These are phyloP conservation scores for Berkeleyomyces basicola DNA, from an alignment of 2,329 filamentous ascomycete genomes.

Conservation along the genomic window DNA sequence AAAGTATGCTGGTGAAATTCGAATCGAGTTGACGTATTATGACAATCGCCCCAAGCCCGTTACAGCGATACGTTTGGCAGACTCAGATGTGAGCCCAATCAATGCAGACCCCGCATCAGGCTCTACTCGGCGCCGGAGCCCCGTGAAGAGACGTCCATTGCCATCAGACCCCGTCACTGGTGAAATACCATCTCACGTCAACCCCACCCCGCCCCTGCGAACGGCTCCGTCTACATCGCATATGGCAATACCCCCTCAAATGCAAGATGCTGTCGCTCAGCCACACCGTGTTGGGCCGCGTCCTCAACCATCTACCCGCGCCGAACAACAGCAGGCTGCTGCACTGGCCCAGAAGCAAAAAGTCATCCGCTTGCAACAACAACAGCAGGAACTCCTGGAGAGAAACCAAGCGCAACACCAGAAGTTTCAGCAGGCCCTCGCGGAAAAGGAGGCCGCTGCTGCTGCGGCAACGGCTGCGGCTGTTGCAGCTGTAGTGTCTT, in stretches of 20 bases:
- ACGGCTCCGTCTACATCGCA: constrained; percentile 2
- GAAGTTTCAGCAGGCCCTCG: constrained; percentile 21
- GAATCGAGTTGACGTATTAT: constrained; percentile 93
- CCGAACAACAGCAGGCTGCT: constrained; percentile 11
- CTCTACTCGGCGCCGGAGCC: constrained; percentile 33
- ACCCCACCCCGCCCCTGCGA: background rate
- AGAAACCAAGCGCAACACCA: constrained; percentile 23
- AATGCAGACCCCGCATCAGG: constrained; percentile 15
- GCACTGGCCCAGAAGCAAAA: constrained; percentile 17
- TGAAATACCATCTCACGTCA: constrained; percentile 24
- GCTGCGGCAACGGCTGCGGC: constrained; percentile 21
- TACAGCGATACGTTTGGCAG: constrained; percentile 36
- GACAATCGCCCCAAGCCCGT: constrained; percentile 72
- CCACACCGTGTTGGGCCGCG: constrained; percentile 12
- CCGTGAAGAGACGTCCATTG: constrained; percentile 68
- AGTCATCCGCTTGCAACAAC: constrained; percentile 19
- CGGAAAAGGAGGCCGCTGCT: constrained; percentile 18
- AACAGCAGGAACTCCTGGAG: constrained; percentile 15
- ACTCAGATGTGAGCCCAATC: constrained; percentile 20
- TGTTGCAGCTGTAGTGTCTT: constrained; percentile 20
- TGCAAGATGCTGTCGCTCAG: constrained; percentile 11
- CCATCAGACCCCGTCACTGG: constrained; percentile 59
- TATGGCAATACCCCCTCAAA: constrained; percentile 12
- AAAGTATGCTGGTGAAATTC: constrained; percentile 89
- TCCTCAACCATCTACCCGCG: constrained; percentile 14